phyloP scores from a whole-genome alignment of 306 rosid genomes.

The Styphnolobium japonicum region DNA sequence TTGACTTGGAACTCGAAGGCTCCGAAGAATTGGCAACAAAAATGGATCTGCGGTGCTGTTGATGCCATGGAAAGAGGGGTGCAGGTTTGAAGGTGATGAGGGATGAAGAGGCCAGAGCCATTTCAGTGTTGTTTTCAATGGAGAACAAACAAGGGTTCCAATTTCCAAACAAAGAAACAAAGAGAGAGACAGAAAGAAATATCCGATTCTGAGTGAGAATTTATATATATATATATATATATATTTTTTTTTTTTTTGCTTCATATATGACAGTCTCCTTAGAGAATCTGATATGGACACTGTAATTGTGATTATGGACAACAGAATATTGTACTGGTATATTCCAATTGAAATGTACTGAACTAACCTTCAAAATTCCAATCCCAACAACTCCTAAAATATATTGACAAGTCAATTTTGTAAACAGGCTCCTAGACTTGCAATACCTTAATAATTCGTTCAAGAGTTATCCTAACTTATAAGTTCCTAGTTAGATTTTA shows the following conservation, averaged over 20 bases:
- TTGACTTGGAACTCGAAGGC: background rate
- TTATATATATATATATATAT: too few relatives aligned
- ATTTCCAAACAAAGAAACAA: too few relatives aligned
- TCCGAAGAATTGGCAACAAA: background rate
- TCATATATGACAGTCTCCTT: too few relatives aligned
- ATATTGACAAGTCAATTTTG: background rate
- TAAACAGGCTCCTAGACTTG: background rate
- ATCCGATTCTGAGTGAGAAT: background rate
- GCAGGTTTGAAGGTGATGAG: slow-evolving; percentile 15
- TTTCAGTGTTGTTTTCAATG: too few relatives aligned
- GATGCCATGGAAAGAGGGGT: background rate
- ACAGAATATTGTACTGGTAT: too few relatives aligned
- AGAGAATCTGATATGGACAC: too few relatives aligned
- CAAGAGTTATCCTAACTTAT: background rate
- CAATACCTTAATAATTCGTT: background rate
- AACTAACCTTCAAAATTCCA: too few relatives aligned
- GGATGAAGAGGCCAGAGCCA: slow-evolving; percentile 28
- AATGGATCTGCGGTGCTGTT: background rate
- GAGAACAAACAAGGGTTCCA: background rate
- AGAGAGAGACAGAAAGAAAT: background rate
- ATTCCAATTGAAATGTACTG: too few relatives aligned
- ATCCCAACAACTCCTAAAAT: background rate
- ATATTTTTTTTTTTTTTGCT: too few relatives aligned
- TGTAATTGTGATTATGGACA: too few relatives aligned
- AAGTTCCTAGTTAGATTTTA: background rate